A percentile compares a stretch with the other conserved stretches of the same genome.
Evolutionary conservation across 2,329 filamentous ascomycete species (phyloP).

Genomic region (Drechslera avenae): DNA sequence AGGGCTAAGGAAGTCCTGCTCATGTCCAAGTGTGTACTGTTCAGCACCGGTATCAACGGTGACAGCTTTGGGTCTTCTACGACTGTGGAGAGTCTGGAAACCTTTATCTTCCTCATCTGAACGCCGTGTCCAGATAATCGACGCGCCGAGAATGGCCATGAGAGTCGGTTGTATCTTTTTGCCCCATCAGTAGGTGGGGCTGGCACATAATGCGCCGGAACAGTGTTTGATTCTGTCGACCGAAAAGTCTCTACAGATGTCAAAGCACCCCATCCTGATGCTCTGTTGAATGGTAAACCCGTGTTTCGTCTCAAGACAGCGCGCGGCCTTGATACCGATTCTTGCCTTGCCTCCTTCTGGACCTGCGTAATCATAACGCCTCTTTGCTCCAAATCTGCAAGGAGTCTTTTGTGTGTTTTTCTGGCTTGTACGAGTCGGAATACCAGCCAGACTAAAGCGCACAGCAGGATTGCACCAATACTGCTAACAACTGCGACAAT

Average conservation of each 20-base stretch:
- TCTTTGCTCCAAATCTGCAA: conserved; percentile 42
- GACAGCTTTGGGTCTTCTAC: conserved; percentile 48
- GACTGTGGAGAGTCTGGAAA: conserved; percentile 43
- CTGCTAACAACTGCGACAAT: conserved; percentile 32
- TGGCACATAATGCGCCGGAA: conserved; percentile 29
- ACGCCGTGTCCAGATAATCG: conserved; percentile 32
- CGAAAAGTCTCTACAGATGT: conserved; percentile 47
- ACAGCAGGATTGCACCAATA: conserved; percentile 33
- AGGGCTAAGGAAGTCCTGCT: conserved; percentile 16
- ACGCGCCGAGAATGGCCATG: conserved; percentile 39
- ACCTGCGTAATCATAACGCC: conserved; percentile 35
- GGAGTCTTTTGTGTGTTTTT: conserved; percentile 35
- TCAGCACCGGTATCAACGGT: conserved; percentile 30
- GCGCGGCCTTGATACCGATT: conserved; percentile 35
- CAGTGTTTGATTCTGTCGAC: conserved; percentile 20
- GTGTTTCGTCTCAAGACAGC: conserved; percentile 40
- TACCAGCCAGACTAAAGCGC: conserved; percentile 29
- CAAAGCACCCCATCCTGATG: conserved; percentile 50
- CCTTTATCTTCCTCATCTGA: conserved; percentile 36
- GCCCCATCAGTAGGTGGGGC: conserved; percentile 28
- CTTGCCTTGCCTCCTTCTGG: conserved; percentile 22
- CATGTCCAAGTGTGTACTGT: conserved; percentile 11
- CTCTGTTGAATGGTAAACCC: conserved; percentile 42
- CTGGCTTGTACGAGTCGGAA: conserved; percentile 35
- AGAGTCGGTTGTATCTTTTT: conserved; percentile 29